These are phyloP conservation scores for Cardamine resedifolia DNA, from an alignment of 345 rosid genomes.

Conservation along the genomic window DNA sequence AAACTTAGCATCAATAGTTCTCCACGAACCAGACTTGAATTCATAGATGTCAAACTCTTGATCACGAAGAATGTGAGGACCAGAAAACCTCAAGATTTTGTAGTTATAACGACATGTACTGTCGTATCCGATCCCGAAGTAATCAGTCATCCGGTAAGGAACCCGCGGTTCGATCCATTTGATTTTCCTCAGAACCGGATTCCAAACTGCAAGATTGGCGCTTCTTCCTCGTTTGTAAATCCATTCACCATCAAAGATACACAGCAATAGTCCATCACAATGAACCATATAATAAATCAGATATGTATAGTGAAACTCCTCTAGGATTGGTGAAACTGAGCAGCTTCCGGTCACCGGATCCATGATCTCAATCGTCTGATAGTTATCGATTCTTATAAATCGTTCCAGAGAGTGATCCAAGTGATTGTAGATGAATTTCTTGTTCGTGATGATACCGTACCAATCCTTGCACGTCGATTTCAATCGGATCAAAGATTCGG, in stretches of 20 bases:
- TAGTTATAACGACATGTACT: not conserved
- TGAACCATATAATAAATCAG: not conserved
- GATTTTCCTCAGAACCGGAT: not conserved
- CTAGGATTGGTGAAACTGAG: not conserved
- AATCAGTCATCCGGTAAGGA: not conserved
- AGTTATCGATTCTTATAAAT: too few species aligned
- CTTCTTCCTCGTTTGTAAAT: rapidly evolving
- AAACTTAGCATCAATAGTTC: not conserved
- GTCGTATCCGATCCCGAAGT: not conserved
- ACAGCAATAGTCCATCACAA: not conserved
- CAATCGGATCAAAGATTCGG: not conserved
- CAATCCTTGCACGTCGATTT: not conserved
- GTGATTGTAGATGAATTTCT: too few species aligned
- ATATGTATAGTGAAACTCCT: not conserved
- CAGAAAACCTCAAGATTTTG: constrained; percentile 2
- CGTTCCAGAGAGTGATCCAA: too few species aligned
- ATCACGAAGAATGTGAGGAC: too few species aligned
- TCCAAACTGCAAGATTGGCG: not conserved
- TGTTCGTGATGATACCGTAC: too few species aligned
- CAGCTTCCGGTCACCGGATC: too few species aligned
- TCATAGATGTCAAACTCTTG: not conserved
- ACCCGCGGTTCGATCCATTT: not conserved
- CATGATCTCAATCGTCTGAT: too few species aligned
- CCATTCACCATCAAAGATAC: too few species aligned
- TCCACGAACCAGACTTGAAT: not conserved